Evolutionary conservation across 2,329 filamentous ascomycete genomes (phyloP), one percentile per base, ranked within the genome.

Genomic region (Neopestalotiopsis sp.): DNA sequence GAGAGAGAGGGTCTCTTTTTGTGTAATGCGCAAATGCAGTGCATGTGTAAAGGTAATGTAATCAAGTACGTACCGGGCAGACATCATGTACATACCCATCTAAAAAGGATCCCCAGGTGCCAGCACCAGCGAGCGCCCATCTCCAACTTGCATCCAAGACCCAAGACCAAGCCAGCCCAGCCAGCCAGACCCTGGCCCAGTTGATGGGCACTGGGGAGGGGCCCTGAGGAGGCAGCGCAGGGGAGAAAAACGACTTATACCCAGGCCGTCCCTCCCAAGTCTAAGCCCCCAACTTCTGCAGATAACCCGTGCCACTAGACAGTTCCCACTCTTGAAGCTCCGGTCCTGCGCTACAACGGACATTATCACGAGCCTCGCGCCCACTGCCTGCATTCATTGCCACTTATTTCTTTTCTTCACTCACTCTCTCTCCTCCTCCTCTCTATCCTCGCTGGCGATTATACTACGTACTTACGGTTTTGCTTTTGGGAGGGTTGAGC

Each of bases 211-310:
- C 45, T 53, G 45, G 45, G 45, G 45, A 20, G 45, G 45, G 45
- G 45, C 34, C 59, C 32, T 40, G 59, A 40, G 32, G 59, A 53
- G 45, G 45, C 45, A 53, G 45, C 45, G 45, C 24, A 59, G 34
- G 38, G n/a, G 59, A 28, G 32, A 53, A 64, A 64, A 64, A 64
- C 61, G 61, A 64, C 61, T 64, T 64, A 64, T 64, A 64, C 61
- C 61, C 61, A 64, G 40, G 61, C 61, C 61, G 61, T 64, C 61
- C 61, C 61, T 64, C 61, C 61, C 61, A 64, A 59, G 30, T 45
- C 59, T 62, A 62, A 62, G 59, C 59, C 59, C 40, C 61, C 40
- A 64, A 64, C n/a, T 49, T 49, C 30, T 32, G 34, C 61, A 64
- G 61, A 64, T 64, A 64, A 64, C 61, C 61, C 61, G 61, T 64